Base-by-base conservation (phyloP, 768 basidiomycete genomes). In the Suillus occidentalis region DNA sequence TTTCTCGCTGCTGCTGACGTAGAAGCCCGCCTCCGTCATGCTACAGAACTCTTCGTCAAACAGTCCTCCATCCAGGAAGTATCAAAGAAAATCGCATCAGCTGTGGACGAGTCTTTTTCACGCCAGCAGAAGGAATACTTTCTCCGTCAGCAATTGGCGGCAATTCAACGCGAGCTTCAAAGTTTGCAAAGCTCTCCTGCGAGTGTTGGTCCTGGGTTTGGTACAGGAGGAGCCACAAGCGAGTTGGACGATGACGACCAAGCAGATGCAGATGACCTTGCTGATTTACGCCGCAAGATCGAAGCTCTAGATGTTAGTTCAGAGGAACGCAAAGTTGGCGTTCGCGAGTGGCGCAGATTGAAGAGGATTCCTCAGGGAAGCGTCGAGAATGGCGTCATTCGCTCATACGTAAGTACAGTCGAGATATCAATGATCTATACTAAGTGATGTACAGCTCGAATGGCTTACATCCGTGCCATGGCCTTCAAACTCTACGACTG, bases 81-180 rank as follows among this genome's bases (percentile, higher is more conserved):
- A 0, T 86, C 89, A 18, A 87, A 88, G 73, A 93, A 91, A 80
- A 91, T 94, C 60, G 87, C 90, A 5, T 84, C 85, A 37, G 88
- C 90, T 25, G 89, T 94, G 13, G 91, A 92, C 67, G 91, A 94
- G 72, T 88, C 87, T 5, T 83, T 94, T n/a, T 91, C 90, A 31
- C 92, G 91, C 63, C 92, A 94, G 70, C 92, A 94, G 76, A 94
- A 94, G 71, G 92, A 93, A 66, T 90, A 89, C 71, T 93, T 92
- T 79, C 82, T 94, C 4, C 86, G 91, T 28, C 92, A 0, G 34
- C 40, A 92, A 69, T 85, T 92, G 16, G 85, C 89, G 2, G 91
- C 90, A 22, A 93, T 92, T 58, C 88, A 91, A 63, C 85, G 89
- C 47, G 88, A 96, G 73, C 82, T 95, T 36, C 82, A 87, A 60